phyloP scores from a whole-genome alignment of 306 rosid species.

The Arachis stenosperma region DNA sequence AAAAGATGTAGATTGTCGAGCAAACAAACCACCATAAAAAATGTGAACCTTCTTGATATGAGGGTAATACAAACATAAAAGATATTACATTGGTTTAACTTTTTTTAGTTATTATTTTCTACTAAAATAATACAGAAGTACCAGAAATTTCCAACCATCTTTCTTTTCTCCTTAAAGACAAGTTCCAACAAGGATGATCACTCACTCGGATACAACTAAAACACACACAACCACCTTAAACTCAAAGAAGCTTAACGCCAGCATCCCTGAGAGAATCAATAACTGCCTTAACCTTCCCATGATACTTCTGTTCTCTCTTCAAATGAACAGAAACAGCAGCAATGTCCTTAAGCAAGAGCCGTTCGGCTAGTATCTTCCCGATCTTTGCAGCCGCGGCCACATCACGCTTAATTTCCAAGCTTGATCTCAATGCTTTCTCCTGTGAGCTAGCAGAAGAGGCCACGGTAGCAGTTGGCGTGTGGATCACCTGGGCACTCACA shows the following conservation, averaged over 20 bases:
- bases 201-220: conserved; percentile 22
- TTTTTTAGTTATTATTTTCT: conserved; percentile 18
- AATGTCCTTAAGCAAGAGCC: conserved; percentile 71
- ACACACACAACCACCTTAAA: conserved; percentile 14
- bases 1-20: not conserved
- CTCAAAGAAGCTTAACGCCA: conserved; percentile 75
- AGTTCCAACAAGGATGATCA: conserved; percentile 27
- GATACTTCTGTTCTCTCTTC: conserved; percentile 92
- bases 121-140: conserved; percentile 1
- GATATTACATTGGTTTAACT: not conserved
- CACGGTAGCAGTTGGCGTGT: conserved; percentile 80
- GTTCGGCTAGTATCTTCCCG: conserved; percentile 78
- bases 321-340: conserved; percentile 77
- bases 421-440: conserved; percentile 67
- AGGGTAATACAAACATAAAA: not conserved
- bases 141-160: conserved; percentile 7
- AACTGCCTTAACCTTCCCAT: conserved; percentile 89
- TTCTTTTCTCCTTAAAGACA: not conserved
- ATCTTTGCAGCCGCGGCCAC: conserved; percentile 95
- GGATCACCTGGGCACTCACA: conserved; percentile 80
- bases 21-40: not conserved
- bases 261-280: conserved; percentile 74
- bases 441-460: conserved; percentile 85
- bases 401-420: conserved; percentile 66
- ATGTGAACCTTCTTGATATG: not conserved